These are phyloP conservation scores for Parathielavia hyrcaniae DNA, from an alignment of 495 filamentous ascomycete species.

Conservation along the genomic window DNA sequence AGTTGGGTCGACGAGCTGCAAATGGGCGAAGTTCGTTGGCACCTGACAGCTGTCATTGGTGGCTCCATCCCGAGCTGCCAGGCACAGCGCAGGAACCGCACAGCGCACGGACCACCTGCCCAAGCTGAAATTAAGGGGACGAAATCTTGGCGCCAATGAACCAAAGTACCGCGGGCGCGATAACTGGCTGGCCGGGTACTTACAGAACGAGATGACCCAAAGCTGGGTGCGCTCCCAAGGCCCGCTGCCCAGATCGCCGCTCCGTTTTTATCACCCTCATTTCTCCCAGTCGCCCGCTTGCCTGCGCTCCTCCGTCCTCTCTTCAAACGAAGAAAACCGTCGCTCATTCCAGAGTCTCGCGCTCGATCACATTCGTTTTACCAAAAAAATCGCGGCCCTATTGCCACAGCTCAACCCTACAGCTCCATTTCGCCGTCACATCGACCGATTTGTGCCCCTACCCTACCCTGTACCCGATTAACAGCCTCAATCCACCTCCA, in stretches of 20 bases:
- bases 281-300: conserved; percentile 17
- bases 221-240: neutral
- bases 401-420: conserved; percentile 1
- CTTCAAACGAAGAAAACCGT: conserved; percentile 24
- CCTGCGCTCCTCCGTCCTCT: conserved; percentile 7
- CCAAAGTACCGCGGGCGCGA: conserved; percentile 18
- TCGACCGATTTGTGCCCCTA: neutral
- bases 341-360: conserved; percentile 32
- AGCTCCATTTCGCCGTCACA: neutral
- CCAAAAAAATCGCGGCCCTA: conserved; percentile 12
- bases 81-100: conserved; percentile 23
- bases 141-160: neutral
- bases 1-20: neutral
- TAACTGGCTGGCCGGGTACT: conserved; percentile 17
- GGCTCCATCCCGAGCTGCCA: conserved; percentile 4
- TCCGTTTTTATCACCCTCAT: conserved; percentile 21
- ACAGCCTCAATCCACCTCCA: conserved; percentile 16
- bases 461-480: too few species aligned
- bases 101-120: conserved; percentile 15
- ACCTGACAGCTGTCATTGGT: conserved; percentile 9
- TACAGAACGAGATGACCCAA: conserved; percentile 2
- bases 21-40: neutral
- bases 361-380: conserved; percentile 34
- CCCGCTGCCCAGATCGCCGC: conserved; percentile 16
- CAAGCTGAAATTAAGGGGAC: conserved; percentile 34